phyloP scores from a whole-genome alignment of 352 stramenopile genomes.

The Aphanomyces cochlioides region DNA sequence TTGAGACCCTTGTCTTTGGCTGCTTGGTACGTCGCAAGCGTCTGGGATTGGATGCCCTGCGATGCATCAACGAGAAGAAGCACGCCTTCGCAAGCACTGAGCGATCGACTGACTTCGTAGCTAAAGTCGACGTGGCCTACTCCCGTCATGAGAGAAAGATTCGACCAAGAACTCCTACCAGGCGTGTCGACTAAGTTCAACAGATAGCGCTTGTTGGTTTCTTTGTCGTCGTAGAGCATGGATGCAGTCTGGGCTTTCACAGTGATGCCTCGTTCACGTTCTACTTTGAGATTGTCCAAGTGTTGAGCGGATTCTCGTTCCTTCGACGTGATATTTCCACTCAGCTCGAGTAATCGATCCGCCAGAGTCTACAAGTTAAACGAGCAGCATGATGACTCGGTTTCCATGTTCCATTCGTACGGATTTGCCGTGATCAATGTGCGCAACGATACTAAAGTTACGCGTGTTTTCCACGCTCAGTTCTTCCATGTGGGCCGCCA shows the following conservation, averaged over 20 bases:
- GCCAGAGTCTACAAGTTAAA: slow-evolving; percentile 59
- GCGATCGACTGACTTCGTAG: slow-evolving; percentile 95
- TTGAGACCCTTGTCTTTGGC: slow-evolving; percentile 95
- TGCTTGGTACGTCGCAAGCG: slow-evolving; percentile 94
- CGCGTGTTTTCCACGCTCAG: slow-evolving; percentile 75
- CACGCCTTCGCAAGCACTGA: slow-evolving; percentile 96
- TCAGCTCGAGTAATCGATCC: slow-evolving; percentile 86
- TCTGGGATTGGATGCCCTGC: slow-evolving; percentile 98
- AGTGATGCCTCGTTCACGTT: slow-evolving; percentile 98
- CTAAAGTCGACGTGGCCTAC: slow-evolving; percentile 96
- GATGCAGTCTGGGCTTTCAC: slow-evolving; percentile 97
- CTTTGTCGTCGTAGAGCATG: slow-evolving; percentile 88
- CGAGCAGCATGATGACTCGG: too few species aligned
- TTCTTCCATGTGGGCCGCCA: slow-evolving; percentile 52
- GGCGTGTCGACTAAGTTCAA: slow-evolving; percentile 97
- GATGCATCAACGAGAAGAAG: slow-evolving; percentile 97
- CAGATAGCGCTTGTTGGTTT: slow-evolving; percentile 80
- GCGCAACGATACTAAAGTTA: slow-evolving; percentile 89
- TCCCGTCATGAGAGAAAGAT: slow-evolving; percentile 8
- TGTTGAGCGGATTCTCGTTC: slow-evolving; percentile 81
- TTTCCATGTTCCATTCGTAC: slow-evolving; percentile 35
- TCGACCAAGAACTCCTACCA: slow-evolving; percentile 19
- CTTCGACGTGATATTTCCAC: slow-evolving; percentile 84
- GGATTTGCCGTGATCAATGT: slow-evolving; percentile 91
- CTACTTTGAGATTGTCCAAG: slow-evolving; percentile 93